Conservation (phyloP, 805 yeast species). For the Debaryomyces tyrocola region DNA sequence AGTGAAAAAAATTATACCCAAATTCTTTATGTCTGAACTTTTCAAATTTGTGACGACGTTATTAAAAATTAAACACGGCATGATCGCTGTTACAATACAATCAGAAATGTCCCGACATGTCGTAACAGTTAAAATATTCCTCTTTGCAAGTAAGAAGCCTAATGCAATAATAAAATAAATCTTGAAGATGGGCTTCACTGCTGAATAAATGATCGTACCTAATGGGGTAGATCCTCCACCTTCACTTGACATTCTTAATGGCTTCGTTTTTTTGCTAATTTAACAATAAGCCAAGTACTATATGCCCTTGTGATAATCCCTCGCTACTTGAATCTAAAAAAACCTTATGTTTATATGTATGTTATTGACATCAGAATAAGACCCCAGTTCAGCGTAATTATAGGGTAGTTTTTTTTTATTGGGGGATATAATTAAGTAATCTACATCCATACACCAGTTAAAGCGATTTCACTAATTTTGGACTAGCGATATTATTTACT, state of each 20-base stretch:
- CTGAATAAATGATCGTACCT: slow-evolving; percentile 71
- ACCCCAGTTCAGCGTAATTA: too few relatives aligned
- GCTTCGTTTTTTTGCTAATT: too few relatives aligned
- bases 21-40: slow-evolving; percentile 64
- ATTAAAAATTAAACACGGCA: slow-evolving; percentile 76
- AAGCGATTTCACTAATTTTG: too few relatives aligned
- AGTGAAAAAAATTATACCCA: slow-evolving; percentile 59
- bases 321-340: too few relatives aligned
- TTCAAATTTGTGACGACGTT: slow-evolving; percentile 68
- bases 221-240: slow-evolving; percentile 26
- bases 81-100: slow-evolving; percentile 62
- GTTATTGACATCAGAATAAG: too few relatives aligned
- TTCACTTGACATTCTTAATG: not conserved
- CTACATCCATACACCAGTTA: too few relatives aligned
- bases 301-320: too few relatives aligned
- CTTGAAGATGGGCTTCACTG: slow-evolving; percentile 85
- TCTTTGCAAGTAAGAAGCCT: slow-evolving; percentile 65
- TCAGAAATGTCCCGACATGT: slow-evolving; percentile 70
- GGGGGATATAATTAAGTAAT: too few relatives aligned
- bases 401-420: too few relatives aligned
- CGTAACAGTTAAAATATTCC: slow-evolving; percentile 63
- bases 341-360: too few relatives aligned
- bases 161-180: slow-evolving; percentile 68
- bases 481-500: too few relatives aligned
- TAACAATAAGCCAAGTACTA: too few relatives aligned